Evolutionary conservation across 2,329 filamentous ascomycete genomes (phyloP).

Genomic region (Penicillium sp.): DNA sequence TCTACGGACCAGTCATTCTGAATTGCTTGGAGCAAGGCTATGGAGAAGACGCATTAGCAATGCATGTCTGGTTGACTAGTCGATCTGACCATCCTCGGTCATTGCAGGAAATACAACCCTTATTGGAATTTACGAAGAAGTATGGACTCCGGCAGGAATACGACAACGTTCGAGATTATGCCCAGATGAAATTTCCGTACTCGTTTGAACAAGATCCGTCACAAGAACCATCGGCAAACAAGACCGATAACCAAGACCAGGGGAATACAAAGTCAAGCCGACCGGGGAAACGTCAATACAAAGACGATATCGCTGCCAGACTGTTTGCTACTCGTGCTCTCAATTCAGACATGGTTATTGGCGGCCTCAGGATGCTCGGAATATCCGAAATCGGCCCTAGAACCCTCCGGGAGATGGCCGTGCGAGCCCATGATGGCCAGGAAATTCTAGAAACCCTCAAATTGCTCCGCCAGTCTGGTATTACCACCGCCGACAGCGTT

Average conservation of each 20-base stretch:
- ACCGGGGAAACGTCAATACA: slow-evolving; percentile 50
- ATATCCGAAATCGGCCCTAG: slow-evolving; percentile 71
- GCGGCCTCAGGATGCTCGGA: slow-evolving; percentile 68
- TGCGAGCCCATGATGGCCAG: slow-evolving; percentile 59
- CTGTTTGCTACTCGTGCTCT: slow-evolving; percentile 79
- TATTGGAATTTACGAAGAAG: slow-evolving; percentile 41
- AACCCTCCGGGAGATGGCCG: slow-evolving; percentile 74
- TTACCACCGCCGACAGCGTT: slow-evolving; percentile 61
- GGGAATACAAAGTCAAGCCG: slow-evolving; percentile 1
- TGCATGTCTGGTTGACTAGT: slow-evolving; percentile 48
- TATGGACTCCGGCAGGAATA: slow-evolving; percentile 30
- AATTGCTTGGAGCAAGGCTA: slow-evolving; percentile 39
- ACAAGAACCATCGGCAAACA: not conserved
- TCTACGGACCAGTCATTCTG: slow-evolving; percentile 48
- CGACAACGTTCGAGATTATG: slow-evolving; percentile 6
- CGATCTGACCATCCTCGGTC: slow-evolving; percentile 44
- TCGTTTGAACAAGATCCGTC: not conserved
- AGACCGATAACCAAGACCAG: not conserved
- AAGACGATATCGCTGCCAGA: slow-evolving; percentile 72
- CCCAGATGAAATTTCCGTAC: not conserved
- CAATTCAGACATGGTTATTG: slow-evolving; percentile 69
- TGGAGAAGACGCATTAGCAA: slow-evolving; percentile 42
- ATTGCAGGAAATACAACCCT: slow-evolving; percentile 38
- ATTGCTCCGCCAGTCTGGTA: slow-evolving; percentile 61
- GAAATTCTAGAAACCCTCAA: slow-evolving; percentile 61